Evolutionary conservation across 371 early-diverging fungal species (phyloP).

Genomic region (Mortierella sp.): DNA sequence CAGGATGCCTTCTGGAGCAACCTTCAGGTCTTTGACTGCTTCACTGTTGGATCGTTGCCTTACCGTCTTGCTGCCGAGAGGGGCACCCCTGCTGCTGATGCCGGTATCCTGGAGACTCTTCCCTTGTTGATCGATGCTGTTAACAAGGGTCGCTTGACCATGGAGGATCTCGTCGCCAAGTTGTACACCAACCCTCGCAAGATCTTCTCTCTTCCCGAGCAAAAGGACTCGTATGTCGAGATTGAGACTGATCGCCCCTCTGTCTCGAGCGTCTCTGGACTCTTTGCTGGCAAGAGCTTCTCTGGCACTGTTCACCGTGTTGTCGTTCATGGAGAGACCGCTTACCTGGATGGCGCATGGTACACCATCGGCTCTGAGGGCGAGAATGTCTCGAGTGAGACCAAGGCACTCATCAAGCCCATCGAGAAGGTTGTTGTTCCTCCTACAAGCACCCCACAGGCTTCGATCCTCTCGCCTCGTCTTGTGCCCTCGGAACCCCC

Average conservation of each 20-base stretch:
- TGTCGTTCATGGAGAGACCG: conserved; percentile 82
- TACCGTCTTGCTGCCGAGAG: conserved; percentile 64
- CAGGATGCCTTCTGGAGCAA: conserved; percentile 84
- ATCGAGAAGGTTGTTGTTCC: conserved; percentile 33
- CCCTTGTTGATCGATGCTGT: conserved; percentile 89
- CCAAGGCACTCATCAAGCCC: conserved; percentile 57
- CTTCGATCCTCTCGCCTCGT: conserved; percentile 42
- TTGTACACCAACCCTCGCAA: conserved; percentile 86
- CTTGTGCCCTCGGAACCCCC: conserved; percentile 25
- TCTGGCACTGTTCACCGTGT: conserved; percentile 84
- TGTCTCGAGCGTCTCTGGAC: conserved; percentile 52
- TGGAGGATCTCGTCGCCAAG: conserved; percentile 80
- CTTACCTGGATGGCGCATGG: conserved; percentile 85
- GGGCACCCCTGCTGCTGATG: conserved; percentile 55
- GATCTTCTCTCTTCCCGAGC: conserved; percentile 89
- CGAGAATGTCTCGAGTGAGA: conserved; percentile 64
- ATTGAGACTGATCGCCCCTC: conserved; percentile 75
- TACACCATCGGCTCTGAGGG: conserved; percentile 58
- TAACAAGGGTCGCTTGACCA: conserved; percentile 78
- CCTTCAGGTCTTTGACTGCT: conserved; percentile 87
- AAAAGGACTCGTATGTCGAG: conserved; percentile 91
- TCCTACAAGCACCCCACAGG: conserved; percentile 10
- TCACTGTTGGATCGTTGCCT: conserved; percentile 84
- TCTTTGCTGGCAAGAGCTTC: conserved; percentile 60
- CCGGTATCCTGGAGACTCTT: conserved; percentile 79